These are phyloP conservation scores for Lactarius hengduanensis DNA, from an alignment of 768 basidiomycete species.

Conservation along the genomic window DNA sequence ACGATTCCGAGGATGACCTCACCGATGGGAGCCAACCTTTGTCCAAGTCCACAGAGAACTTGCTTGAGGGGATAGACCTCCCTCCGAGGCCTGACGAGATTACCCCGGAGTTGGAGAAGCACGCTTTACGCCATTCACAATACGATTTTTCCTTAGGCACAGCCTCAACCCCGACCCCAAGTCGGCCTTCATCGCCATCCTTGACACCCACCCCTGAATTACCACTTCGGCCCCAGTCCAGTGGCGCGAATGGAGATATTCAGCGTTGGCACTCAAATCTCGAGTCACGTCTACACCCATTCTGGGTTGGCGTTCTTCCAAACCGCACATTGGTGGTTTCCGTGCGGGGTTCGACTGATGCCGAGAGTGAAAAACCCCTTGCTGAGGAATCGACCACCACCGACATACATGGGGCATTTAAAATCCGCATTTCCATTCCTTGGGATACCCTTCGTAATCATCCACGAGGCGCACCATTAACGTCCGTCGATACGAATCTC, in stretches of 20 bases:
- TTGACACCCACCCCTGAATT: slow-evolving; percentile 15
- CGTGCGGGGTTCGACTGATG: slow-evolving; percentile 43
- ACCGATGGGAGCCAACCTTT: slow-evolving; percentile 28
- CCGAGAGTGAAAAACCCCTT: slow-evolving; percentile 41
- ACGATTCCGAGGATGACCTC: slow-evolving; percentile 32
- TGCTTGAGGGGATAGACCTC: slow-evolving; percentile 46
- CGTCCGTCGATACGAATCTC: slow-evolving; percentile 47
- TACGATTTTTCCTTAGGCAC: slow-evolving; percentile 17
- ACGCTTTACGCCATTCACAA: slow-evolving; percentile 40
- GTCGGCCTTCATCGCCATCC: slow-evolving; percentile 13
- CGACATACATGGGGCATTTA: slow-evolving; percentile 70
- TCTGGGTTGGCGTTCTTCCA: slow-evolving; percentile 75
- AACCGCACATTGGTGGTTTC: slow-evolving; percentile 61
- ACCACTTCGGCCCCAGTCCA: not conserved
- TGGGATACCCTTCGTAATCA: slow-evolving; percentile 72
- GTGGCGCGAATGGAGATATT: slow-evolving; percentile 34
- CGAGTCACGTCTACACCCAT: slow-evolving; percentile 69
- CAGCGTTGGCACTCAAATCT: slow-evolving; percentile 70
- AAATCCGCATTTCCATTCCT: slow-evolving; percentile 54
- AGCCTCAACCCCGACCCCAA: slow-evolving; percentile 18
- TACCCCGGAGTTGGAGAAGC: slow-evolving; percentile 55
- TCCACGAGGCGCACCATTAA: slow-evolving; percentile 54
- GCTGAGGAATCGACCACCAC: slow-evolving; percentile 53
- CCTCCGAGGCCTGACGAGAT: slow-evolving; percentile 62
- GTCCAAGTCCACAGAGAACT: slow-evolving; percentile 47